Conservation (phyloP, 305 asterid genomes). For the Rubia balearica region DNA sequence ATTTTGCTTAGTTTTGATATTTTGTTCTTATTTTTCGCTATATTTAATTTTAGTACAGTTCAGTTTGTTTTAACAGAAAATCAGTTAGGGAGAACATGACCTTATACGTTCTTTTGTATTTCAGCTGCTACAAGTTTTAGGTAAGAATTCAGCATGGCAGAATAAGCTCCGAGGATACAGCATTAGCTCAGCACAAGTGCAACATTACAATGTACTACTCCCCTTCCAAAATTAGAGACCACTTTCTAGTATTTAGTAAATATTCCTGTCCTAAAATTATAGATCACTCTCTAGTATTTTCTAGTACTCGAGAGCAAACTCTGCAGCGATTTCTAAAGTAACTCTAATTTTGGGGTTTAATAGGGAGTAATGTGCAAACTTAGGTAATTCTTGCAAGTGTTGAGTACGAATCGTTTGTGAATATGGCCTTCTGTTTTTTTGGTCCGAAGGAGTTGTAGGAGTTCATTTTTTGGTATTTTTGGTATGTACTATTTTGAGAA, state of each 20-base stretch:
- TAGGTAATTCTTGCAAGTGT: neutral
- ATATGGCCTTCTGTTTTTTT: slow-evolving; percentile 1
- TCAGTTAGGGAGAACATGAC: too few species aligned
- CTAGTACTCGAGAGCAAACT: neutral
- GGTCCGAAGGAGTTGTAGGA: slow-evolving; percentile 3
- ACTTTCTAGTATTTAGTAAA: neutral
- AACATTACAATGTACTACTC: too few species aligned
- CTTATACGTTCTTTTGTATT: slow-evolving; percentile 8
- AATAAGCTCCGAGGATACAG: neutral
- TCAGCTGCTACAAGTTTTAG: slow-evolving; percentile 29
- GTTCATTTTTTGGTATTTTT: slow-evolving; percentile 9
- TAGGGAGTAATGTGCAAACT: neutral
- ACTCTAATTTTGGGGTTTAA: neutral
- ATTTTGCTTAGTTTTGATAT: too few species aligned
- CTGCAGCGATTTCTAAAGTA: too few species aligned
- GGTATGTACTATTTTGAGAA: neutral
- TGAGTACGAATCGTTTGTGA: neutral
- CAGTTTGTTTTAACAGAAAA: too few species aligned
- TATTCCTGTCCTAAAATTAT: neutral
- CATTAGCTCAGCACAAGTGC: neutral
- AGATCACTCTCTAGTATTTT: neutral
- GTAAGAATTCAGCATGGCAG: slow-evolving; percentile 14
- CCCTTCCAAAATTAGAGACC: neutral
- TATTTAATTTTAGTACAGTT: too few species aligned
- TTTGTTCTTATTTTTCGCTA: too few species aligned